Evolutionary conservation across 805 yeast species (phyloP).

Genomic region (Yarrowia alimentaria): DNA sequence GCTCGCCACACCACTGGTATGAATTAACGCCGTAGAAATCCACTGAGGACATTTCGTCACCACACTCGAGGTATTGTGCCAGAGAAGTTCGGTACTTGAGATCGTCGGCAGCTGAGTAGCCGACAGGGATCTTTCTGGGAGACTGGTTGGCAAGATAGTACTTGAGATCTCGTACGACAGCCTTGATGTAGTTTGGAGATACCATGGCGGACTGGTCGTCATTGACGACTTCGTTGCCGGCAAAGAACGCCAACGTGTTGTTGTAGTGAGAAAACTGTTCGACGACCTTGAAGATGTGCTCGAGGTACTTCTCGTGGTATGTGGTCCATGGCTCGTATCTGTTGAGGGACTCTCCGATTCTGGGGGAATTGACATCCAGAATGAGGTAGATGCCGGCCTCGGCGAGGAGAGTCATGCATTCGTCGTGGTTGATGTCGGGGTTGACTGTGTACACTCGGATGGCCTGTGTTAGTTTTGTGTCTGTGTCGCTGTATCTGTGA

Average conservation of each 20-base stretch:
- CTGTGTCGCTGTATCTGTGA: too few species aligned
- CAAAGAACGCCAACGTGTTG: conserved; percentile 88
- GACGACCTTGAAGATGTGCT: conserved; percentile 83
- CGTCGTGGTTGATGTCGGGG: conserved; percentile 67
- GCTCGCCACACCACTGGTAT: conserved; percentile 91
- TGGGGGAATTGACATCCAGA: conserved; percentile 88
- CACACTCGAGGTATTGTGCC: conserved; percentile 86
- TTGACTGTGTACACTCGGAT: conserved; percentile 86
- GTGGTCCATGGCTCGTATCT: conserved; percentile 69
- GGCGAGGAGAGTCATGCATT: conserved; percentile 69
- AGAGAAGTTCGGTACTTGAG: conserved; percentile 65
- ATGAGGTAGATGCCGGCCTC: conserved; percentile 90
- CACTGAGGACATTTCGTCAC: conserved; percentile 64
- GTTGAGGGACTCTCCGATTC: conserved; percentile 55
- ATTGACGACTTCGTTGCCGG: conserved; percentile 95
- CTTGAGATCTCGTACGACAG: conserved; percentile 89
- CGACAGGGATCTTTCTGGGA: conserved; percentile 80
- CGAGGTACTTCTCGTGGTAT: conserved; percentile 79
- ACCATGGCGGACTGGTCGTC: conserved; percentile 56
- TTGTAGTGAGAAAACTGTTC: conserved; percentile 76
- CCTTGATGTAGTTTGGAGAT: conserved; percentile 92
- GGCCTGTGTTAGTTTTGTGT: conserved; percentile 39
- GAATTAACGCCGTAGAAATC: conserved; percentile 94
- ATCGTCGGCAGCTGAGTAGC: conserved; percentile 92
- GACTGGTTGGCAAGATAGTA: conserved; percentile 57